These are phyloP conservation scores for Ascochyta viciae-villosae DNA, from an alignment of 2,329 filamentous ascomycete species.

Conservation along the genomic window DNA sequence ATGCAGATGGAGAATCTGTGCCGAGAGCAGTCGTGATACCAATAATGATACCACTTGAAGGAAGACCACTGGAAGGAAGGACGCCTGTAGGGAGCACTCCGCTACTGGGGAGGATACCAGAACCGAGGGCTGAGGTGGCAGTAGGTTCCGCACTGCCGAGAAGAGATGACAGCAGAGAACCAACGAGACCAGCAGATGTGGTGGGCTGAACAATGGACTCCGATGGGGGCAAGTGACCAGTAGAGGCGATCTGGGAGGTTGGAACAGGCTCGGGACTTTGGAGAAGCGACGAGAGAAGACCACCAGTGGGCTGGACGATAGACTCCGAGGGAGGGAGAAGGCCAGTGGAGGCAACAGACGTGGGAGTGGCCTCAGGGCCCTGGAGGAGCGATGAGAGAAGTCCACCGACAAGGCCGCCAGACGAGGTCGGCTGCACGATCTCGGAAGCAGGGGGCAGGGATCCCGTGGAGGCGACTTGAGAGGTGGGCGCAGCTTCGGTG, in stretches of 20 bases:
- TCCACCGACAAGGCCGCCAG: constrained; percentile 1
- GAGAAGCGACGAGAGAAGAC: background rate
- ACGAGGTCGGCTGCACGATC: constrained; percentile 6
- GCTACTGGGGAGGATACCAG: constrained; percentile 33
- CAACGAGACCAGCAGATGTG: constrained; percentile 19
- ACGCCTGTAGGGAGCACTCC: constrained; percentile 32
- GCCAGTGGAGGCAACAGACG: constrained; percentile 10
- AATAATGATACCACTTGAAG: constrained; percentile 41
- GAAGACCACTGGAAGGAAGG: constrained; percentile 6
- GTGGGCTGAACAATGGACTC: constrained; percentile 19
- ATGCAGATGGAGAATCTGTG: constrained; percentile 22
- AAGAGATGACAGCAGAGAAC: constrained; percentile 23
- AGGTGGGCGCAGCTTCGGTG: constrained; percentile 1
- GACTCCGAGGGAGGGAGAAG: constrained; percentile 3
- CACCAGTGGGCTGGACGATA: constrained; percentile 4
- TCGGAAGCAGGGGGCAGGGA: constrained; percentile 1
- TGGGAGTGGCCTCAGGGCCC: background rate
- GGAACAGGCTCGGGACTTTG: constrained; percentile 1
- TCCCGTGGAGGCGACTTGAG: constrained; percentile 11
- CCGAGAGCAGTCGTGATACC: constrained; percentile 47
- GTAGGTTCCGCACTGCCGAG: constrained; percentile 20
- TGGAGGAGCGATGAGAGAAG: no score
- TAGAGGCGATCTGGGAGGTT: constrained; percentile 6
- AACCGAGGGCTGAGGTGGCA: constrained; percentile 23
- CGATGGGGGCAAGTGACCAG: constrained; percentile 20